These are phyloP conservation scores for Microthyrium microscopicum DNA, from an alignment of 2,329 filamentous ascomycete species.

Conservation along the genomic window DNA sequence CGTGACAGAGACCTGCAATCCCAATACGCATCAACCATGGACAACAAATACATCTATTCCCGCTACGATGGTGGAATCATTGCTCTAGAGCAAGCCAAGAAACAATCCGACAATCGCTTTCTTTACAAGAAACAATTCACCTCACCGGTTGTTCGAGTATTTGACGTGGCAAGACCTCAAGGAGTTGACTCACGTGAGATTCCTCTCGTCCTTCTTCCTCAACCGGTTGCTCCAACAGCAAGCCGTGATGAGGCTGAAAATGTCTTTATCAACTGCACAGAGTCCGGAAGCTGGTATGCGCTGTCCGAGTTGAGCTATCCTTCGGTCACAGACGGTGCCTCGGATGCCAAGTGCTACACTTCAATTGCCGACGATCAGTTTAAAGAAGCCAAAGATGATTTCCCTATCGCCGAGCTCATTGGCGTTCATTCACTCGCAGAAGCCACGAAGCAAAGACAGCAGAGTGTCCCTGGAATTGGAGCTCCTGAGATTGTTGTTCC, in stretches of 20 bases:
- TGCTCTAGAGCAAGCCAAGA: conserved; percentile 44
- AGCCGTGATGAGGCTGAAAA: conserved; percentile 24
- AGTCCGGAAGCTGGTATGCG: conserved; percentile 82
- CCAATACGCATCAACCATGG: conserved; percentile 66
- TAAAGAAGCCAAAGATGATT: conserved; percentile 17
- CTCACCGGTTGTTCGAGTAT: conserved; percentile 71
- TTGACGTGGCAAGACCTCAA: conserved; percentile 66
- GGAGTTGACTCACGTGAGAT: conserved; percentile 48
- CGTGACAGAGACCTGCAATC: conserved; percentile 73
- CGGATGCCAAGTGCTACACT: conserved; percentile 37
- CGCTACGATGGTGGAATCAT: conserved; percentile 72
- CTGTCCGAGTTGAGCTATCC: conserved; percentile 79
- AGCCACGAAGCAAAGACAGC: not conserved
- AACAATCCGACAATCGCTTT: no score
- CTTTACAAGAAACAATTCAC: conserved; percentile 48
- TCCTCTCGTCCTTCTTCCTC: conserved; percentile 69
- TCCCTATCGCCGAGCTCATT: conserved; percentile 19
- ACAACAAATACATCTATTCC: conserved; percentile 78
- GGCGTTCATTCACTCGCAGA: conserved; percentile 21
- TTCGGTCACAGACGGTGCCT: conserved; percentile 56
- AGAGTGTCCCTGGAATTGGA: conserved; percentile 1
- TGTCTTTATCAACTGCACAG: conserved; percentile 74
- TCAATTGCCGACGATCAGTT: conserved; percentile 21
- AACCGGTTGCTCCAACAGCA: conserved; percentile 50
- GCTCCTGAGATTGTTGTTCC: not conserved